Evolutionary conservation across 2,329 filamentous ascomycete species (phyloP), one percentile per base, ranked within the genome.

Genomic region (Exophiala bonariae): DNA sequence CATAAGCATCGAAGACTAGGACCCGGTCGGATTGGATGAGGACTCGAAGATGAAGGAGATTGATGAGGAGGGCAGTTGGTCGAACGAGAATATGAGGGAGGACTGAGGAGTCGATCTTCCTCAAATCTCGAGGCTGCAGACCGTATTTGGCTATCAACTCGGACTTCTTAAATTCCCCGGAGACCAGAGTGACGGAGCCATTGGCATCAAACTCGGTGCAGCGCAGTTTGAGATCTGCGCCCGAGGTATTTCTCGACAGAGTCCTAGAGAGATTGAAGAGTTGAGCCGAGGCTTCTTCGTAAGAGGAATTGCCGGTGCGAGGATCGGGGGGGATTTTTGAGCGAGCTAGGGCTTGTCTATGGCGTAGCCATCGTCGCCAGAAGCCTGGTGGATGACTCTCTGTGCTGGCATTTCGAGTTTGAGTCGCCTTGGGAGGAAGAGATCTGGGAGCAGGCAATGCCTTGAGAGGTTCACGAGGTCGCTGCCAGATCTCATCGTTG

Each of bases 21-120:
- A 99, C 90, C 18, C 91, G 86, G 63, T 99, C 89, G 55, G 91
- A 82, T 72, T 96, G 96, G 66, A 99, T 96, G 18, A 99, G 79
- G 43, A 96, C 93, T 52, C 93, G 88, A 38, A 99, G 82, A 67
- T 99, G 93, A n/a, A 97, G 81, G 9, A 99, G 79, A 63, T 97
- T 99, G 59, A 99, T 87, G 2, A 99, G 78, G 54, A 99, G 97
- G 3, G 92, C 89, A 6, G 87, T 91, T 5, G 89, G 90, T 26
- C 93, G 89, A 55, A 99, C 85, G 56, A 97, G 84, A 47, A 99
- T 97, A 63, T 96, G 91, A 7, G 93, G 93, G 17, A 99, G 81
- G 51, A 95, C 88, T 49, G 89, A 96, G 11, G 91, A 96, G 67
- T 99, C 93, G 63, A 99, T 96, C 71, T 99, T 99, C 61, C 93